Evolutionary conservation across 1,284 basidiomycete species (phyloP).

Genomic region (Austroboletus novae-zelandiae): DNA sequence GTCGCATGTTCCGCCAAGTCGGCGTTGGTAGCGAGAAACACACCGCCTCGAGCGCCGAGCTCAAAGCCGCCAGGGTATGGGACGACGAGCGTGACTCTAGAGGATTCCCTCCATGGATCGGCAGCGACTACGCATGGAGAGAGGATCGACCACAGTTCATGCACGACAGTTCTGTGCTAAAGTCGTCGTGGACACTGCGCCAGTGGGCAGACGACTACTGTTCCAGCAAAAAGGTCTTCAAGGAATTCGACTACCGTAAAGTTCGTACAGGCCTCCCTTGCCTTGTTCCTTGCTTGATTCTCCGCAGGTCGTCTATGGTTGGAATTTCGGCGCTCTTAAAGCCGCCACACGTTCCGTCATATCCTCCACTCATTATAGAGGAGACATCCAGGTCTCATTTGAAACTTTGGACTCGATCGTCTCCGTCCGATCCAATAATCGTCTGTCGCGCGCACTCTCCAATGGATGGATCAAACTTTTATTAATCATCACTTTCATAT

Average conservation of each 20-base stretch:
- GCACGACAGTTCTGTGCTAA: constrained; percentile 32
- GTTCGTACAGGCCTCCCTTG: constrained; percentile 26
- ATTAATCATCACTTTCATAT: constrained; percentile 61
- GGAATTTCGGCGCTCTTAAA: constrained; percentile 60
- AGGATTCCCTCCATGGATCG: constrained; percentile 47
- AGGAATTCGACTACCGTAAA: constrained; percentile 66
- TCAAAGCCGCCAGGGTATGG: constrained; percentile 34
- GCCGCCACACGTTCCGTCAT: constrained; percentile 53
- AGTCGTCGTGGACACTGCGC: constrained; percentile 53
- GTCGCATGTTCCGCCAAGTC: constrained; percentile 50
- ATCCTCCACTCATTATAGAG: constrained; percentile 50
- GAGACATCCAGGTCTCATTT: constrained; percentile 51
- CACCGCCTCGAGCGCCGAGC: constrained; percentile 30
- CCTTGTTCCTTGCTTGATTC: neutral
- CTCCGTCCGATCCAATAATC: constrained; percentile 60
- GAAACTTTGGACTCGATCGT: constrained; percentile 43
- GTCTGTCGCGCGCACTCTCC: constrained; percentile 57
- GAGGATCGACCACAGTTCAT: constrained; percentile 27
- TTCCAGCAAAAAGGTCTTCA: constrained; percentile 54
- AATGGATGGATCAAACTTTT: constrained; percentile 66
- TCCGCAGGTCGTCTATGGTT: constrained; percentile 59
- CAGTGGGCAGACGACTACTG: constrained; percentile 75
- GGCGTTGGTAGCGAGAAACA: constrained; percentile 34
- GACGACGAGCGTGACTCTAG: constrained; percentile 27
- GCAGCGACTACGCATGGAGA: constrained; percentile 23